A percentile compares a stretch with the other conserved stretches of the same genome.
These are phyloP conservation scores for Acanthamoeba sp. DNA, from an alignment of 208 protist species.

Conservation along the genomic window DNA sequence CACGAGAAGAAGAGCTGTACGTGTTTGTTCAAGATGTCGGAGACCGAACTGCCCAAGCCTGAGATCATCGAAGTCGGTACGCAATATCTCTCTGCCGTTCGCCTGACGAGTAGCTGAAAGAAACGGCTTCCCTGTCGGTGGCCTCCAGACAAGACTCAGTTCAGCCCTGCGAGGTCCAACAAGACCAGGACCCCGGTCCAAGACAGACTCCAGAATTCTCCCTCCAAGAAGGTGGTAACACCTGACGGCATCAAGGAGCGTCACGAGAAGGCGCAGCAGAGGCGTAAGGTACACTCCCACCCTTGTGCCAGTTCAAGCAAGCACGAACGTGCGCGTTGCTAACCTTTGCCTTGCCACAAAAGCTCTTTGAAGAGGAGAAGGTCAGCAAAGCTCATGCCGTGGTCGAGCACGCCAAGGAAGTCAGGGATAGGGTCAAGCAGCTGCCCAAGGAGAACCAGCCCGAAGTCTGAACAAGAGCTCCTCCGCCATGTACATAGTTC, in stretches of 20 bases:
- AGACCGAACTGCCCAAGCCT: slow-evolving; percentile 29
- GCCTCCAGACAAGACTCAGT: slow-evolving; percentile 16
- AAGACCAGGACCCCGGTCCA: background rate
- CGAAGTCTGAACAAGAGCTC: background rate
- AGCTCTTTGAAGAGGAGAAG: slow-evolving; percentile 46
- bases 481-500: background rate
- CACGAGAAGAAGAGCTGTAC: background rate
- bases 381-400: slow-evolving; percentile 23
- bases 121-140: background rate
- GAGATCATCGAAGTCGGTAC: slow-evolving; percentile 20
- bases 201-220: slow-evolving; percentile 43
- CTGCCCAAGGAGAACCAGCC: background rate
- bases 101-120: background rate
- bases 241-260: background rate
- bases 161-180: background rate
- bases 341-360: background rate
- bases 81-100: too few relatives aligned
- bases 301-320: background rate
- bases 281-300: background rate
- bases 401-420: slow-evolving; percentile 25
- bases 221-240: background rate
- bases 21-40: background rate
- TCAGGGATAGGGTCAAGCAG: background rate
- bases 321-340: background rate
- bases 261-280: background rate